Percentiles rank a stretch among this genome's conserved stretches.
These are phyloP conservation scores for Platanthera guangdongensis DNA, from an alignment of 106 monocot species.

Conservation along the genomic window DNA sequence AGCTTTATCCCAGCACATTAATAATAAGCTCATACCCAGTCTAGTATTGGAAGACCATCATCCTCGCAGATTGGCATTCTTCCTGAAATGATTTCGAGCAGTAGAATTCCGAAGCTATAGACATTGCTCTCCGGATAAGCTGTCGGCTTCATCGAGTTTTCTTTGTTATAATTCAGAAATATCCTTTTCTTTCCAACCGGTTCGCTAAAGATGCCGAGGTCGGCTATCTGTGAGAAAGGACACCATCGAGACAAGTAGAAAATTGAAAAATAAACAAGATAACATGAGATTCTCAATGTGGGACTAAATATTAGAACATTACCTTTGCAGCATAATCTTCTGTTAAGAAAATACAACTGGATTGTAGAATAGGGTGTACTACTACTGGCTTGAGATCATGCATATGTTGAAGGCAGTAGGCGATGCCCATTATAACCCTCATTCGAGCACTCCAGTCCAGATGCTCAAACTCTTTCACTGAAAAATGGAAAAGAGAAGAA, in stretches of 20 bases:
- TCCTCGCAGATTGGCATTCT: slow-evolving; percentile 36
- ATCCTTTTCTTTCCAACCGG: slow-evolving; percentile 8
- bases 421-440: slow-evolving; percentile 88
- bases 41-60: slow-evolving; percentile 28
- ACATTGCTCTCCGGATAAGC: slow-evolving; percentile 47
- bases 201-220: slow-evolving; percentile 44
- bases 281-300: too few relatives aligned
- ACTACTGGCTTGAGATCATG: slow-evolving; percentile 77
- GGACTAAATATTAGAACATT: neutral
- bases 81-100: slow-evolving; percentile 82
- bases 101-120: slow-evolving; percentile 66
- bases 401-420: slow-evolving; percentile 86
- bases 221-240: slow-evolving; percentile 27
- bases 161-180: slow-evolving; percentile 18
- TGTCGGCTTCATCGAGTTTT: slow-evolving; percentile 6
- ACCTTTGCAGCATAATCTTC: slow-evolving; percentile 97
- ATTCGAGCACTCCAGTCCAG: slow-evolving; percentile 83
- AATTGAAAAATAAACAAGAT: too few relatives aligned
- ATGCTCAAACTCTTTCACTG: slow-evolving; percentile 84
- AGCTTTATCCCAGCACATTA: neutral
- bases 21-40: slow-evolving; percentile 36
- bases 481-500: slow-evolving; percentile 7
- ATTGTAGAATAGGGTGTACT: slow-evolving; percentile 48
- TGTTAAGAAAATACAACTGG: slow-evolving; percentile 52
- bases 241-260: neutral